Conservation (phyloP, 2,329 filamentous ascomycete genomes). For the Paramyrothecium sp. region DNA sequence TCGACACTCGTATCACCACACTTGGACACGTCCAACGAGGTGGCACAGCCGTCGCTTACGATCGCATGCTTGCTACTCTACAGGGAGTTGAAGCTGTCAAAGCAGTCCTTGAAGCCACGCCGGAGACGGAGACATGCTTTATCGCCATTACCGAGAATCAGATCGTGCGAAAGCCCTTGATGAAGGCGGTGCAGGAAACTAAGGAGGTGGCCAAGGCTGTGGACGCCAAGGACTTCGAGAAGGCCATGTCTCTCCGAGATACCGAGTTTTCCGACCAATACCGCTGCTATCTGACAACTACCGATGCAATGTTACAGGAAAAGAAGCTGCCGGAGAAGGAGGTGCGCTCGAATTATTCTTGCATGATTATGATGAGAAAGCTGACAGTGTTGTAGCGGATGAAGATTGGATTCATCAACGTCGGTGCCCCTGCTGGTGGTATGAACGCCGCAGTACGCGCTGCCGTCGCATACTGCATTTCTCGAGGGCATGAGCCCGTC, state of each 20-base stretch:
- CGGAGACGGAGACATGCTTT: constrained; percentile 87
- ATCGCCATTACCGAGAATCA: constrained; percentile 98
- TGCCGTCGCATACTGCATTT: constrained; percentile 88
- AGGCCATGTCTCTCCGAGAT: constrained; percentile 84
- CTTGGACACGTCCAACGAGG: constrained; percentile 97
- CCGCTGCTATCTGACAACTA: constrained; percentile 86
- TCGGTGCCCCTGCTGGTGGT: constrained; percentile 92
- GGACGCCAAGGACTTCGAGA: constrained; percentile 78
- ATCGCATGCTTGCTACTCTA: constrained; percentile 87
- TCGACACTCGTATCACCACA: constrained; percentile 93
- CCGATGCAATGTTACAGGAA: constrained; percentile 71
- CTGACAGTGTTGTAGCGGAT: constrained; percentile 61
- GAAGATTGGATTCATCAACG: constrained; percentile 94
- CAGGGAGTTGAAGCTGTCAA: constrained; percentile 94
- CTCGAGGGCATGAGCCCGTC: constrained; percentile 86
- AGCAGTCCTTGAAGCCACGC: constrained; percentile 84
- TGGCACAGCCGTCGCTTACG: constrained; percentile 88
- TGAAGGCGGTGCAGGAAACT: constrained; percentile 85
- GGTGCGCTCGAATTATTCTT: constrained; percentile 41
- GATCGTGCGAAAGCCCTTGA: constrained; percentile 84
- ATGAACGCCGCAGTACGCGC: constrained; percentile 97
- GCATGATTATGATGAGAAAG: background rate
- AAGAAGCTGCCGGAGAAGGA: constrained; percentile 68
- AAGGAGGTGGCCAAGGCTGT: constrained; percentile 83
- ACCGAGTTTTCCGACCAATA: constrained; percentile 94